Conservation (phyloP, 208 protist genomes). For the Trypanosomatidae sp. region DNA sequence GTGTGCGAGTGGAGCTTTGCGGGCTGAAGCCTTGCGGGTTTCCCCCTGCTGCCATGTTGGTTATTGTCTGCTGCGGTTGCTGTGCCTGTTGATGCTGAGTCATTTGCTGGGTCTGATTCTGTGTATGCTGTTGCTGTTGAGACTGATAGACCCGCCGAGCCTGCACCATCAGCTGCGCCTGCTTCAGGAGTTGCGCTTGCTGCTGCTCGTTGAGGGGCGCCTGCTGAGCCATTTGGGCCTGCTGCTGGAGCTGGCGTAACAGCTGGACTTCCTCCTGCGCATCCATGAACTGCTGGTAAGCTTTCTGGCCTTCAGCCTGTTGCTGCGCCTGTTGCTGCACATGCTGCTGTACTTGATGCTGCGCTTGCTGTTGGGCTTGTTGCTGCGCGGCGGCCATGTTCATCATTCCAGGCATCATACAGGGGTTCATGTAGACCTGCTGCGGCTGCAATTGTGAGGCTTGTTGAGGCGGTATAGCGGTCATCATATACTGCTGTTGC, state of each 20-base stretch:
- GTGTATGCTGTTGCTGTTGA: conserved; percentile 23
- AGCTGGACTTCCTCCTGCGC: conserved; percentile 25
- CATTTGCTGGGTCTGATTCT: conserved; percentile 21
- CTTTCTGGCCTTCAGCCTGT: conserved; percentile 6
- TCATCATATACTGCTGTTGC: conserved; percentile 23
- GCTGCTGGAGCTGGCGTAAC: conserved; percentile 17
- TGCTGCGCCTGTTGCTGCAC: conserved; percentile 17
- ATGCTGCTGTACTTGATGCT: conserved; percentile 16
- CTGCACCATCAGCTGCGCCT: conserved; percentile 20
- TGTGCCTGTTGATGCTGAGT: conserved; percentile 29
- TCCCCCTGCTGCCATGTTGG: conserved; percentile 4
- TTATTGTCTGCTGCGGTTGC: conserved; percentile 7
- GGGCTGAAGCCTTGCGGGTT: neutral
- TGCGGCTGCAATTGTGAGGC: conserved; percentile 23
- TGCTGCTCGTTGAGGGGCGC: conserved; percentile 14
- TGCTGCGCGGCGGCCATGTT: conserved; percentile 19
- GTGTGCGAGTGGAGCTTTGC: conserved; percentile 10
- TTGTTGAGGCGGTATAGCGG: conserved; percentile 8
- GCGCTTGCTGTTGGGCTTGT: conserved; percentile 17
- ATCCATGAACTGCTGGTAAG: conserved; percentile 25
- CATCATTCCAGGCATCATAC: conserved; percentile 21
- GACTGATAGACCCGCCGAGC: conserved; percentile 10
- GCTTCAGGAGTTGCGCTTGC: conserved; percentile 22
- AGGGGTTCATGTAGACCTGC: conserved; percentile 31
- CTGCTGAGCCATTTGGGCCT: conserved; percentile 8